Base-by-base conservation (phyloP, 192 early-diverging fungal genomes). In the Phycomyces blakesleeanus region DNA sequence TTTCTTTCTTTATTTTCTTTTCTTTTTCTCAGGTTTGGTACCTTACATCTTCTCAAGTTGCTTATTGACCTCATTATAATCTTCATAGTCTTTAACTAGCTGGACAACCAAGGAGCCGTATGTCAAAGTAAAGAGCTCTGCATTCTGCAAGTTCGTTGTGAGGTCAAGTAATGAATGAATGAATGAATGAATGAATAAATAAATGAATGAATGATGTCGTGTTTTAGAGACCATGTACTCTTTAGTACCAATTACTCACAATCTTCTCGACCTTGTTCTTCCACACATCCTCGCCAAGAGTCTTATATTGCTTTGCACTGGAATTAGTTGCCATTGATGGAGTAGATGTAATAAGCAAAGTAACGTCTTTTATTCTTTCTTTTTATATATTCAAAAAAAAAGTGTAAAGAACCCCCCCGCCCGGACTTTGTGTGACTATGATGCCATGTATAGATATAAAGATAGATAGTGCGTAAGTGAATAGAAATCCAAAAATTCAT, bases 31-130 rank as follows among this genome's bases (percentile, higher is more conserved):
- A 20, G 54, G 10, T 15, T 20, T 18, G n/a, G 29, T 0, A 73
- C 76, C 51, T 49, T 84, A 94, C 93, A 99, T 97, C 76, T 97
- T 95, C 38, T 99, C 96, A 44, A 99, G 86, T 69, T 99, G 93
- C 66, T 89, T 88, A 76, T 99, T 99, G 34, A 99, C 95, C 51
- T 93, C 87, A 27, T 65, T 65, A 61, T 93, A 96, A 76, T 98
- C 91, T 67, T 97, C 92, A 64, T 86, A 91, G 74, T 99, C 97
- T 66, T 93, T 92, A 29, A 96, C 83, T 7, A 99, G 82, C 66
- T 98, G 96, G 18, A 89, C 88, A 1, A 99, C 97, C 10, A 99
- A 81, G 5, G 97, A 95, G 16, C 97, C 97, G 75, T 99, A 99
- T 64, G 97, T 99, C 42, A 99, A 79, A 11, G 93, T 91, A 71